Evolutionary conservation across 2,329 filamentous ascomycete genomes (phyloP).

Genomic region (Aspergillus novofumigatus): DNA sequence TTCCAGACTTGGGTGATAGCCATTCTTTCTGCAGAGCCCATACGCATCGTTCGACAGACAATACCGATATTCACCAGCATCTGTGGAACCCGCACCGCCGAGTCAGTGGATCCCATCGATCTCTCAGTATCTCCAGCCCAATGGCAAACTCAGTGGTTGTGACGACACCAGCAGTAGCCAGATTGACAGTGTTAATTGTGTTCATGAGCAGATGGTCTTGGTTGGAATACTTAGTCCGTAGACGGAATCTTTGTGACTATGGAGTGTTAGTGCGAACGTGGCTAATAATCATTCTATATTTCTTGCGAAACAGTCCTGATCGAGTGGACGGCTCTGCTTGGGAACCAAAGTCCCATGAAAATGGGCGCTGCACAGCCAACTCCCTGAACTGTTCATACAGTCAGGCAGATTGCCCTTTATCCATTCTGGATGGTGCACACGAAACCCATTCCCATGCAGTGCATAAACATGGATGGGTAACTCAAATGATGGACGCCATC

Average conservation of each 20-base stretch:
- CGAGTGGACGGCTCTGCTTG: too few relatives aligned
- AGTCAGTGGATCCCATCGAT: constrained; percentile 62
- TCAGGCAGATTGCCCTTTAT: constrained; percentile 51
- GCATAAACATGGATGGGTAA: constrained; percentile 65
- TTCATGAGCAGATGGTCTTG: constrained; percentile 66
- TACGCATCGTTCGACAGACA: not conserved
- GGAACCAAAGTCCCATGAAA: constrained; percentile 51
- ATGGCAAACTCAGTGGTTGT: constrained; percentile 55
- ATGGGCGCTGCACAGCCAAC: constrained; percentile 50
- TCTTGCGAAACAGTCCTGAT: constrained; percentile 12
- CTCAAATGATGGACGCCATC: constrained; percentile 55
- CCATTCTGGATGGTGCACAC: constrained; percentile 54
- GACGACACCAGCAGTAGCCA: constrained; percentile 58
- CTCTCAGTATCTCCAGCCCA: constrained; percentile 51
- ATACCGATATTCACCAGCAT: constrained; percentile 51
- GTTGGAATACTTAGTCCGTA: too few relatives aligned
- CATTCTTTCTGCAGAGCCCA: not conserved
- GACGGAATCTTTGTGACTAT: too few relatives aligned
- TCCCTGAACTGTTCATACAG: constrained; percentile 60
- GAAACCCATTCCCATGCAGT: constrained; percentile 61
- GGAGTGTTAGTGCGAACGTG: constrained; percentile 45
- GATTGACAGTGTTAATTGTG: constrained; percentile 65
- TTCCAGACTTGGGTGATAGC: constrained; percentile 53
- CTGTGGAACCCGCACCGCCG: constrained; percentile 59
- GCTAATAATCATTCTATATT: constrained; percentile 66